Evolutionary conservation across 2,329 filamentous ascomycete species (phyloP).

Genomic region (Botrytis fabae): DNA sequence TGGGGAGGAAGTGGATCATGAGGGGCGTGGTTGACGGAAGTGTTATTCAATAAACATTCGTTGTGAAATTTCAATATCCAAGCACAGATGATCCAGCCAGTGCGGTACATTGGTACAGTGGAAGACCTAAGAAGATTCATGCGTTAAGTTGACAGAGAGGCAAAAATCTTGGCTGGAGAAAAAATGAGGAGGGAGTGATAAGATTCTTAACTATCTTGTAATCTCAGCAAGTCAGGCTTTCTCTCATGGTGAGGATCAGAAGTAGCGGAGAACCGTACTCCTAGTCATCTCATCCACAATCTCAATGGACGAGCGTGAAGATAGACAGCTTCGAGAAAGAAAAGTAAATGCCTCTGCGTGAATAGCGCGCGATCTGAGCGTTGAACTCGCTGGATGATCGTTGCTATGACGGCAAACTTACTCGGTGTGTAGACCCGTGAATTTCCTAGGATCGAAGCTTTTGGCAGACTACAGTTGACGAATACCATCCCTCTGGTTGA

Average conservation of each 20-base stretch:
- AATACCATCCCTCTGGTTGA: conserved; percentile 9
- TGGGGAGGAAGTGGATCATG: conserved; percentile 10
- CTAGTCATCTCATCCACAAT: not conserved
- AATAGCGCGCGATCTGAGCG: conserved; percentile 21
- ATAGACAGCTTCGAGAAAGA: conserved; percentile 17
- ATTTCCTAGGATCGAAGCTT: not conserved
- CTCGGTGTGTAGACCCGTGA: conserved; percentile 3
- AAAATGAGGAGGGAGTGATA: not conserved
- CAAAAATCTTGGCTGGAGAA: too few species aligned
- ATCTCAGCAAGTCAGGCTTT: not conserved
- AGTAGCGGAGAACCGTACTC: not conserved
- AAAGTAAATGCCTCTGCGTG: conserved; percentile 8
- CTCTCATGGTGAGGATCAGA: not conserved
- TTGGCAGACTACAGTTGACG: not conserved
- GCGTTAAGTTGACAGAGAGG: not conserved
- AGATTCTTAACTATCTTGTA: not conserved
- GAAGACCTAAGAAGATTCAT: conserved; percentile 6
- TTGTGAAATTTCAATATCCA: conserved; percentile 9
- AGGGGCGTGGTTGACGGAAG: conserved; percentile 3
- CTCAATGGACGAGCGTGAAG: not conserved
- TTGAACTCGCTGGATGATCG: not conserved
- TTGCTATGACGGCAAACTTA: conserved; percentile 20
- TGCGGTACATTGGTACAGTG: conserved; percentile 3
- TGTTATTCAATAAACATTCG: not conserved
- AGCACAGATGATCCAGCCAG: conserved; percentile 17